These are phyloP conservation scores for Bauhinia variegata DNA, from an alignment of 306 rosid genomes.

Conservation along the genomic window DNA sequence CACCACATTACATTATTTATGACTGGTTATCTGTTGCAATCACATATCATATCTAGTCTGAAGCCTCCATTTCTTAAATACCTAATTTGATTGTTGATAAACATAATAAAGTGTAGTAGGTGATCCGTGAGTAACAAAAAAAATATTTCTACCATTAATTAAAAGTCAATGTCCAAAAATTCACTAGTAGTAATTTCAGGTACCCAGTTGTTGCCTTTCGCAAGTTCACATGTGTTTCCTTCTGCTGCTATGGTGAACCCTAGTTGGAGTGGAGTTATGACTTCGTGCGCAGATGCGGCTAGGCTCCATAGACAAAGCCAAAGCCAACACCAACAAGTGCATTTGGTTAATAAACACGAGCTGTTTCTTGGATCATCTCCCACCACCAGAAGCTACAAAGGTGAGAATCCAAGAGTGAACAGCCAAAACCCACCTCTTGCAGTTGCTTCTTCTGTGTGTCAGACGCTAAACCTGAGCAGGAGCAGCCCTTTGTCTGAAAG, in stretches of 20 bases:
- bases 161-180: not conserved
- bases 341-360: conserved; percentile 51
- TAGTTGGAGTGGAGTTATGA: conserved; percentile 54
- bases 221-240: conserved; percentile 65
- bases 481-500: conserved; percentile 53
- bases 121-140: too few species aligned
- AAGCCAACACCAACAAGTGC: conserved; percentile 47
- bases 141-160: too few species aligned
- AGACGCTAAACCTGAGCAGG: conserved; percentile 46
- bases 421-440: conserved; percentile 39
- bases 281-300: conserved; percentile 48
- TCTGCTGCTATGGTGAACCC: conserved; percentile 56
- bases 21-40: not conserved
- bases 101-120: too few species aligned
- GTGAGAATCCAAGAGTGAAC: conserved; percentile 28
- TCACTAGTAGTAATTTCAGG: conserved; percentile 49
- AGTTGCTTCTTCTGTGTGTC: conserved; percentile 49
- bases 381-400: conserved; percentile 43
- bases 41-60: not conserved
- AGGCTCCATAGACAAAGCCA: conserved; percentile 46
- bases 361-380: conserved; percentile 57
- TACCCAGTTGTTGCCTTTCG: conserved; percentile 63
- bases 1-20: too few species aligned
- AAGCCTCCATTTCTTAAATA: too few species aligned
- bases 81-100: too few species aligned